Conservation (phyloP, 2,329 filamentous ascomycete genomes). For the Colletotrichum tabaci region DNA sequence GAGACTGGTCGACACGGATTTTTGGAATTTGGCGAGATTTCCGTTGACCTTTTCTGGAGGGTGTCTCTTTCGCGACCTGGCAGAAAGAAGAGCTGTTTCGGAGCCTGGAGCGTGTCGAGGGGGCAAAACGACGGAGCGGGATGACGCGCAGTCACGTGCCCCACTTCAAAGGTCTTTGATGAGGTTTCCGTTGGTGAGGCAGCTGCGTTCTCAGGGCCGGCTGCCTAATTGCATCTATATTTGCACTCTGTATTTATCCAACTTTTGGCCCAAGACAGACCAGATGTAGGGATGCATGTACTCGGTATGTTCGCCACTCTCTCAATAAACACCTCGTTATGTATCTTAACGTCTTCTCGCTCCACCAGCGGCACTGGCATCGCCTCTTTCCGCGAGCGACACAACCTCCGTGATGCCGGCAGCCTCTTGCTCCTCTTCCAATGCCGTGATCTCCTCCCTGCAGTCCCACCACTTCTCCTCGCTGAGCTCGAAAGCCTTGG, state of each 20-base stretch:
- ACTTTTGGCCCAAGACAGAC: not conserved
- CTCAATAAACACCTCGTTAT: not conserved
- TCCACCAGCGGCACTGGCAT: constrained; percentile 66
- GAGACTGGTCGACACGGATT: too few relatives aligned
- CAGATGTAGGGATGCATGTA: too few relatives aligned
- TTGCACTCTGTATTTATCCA: not conserved
- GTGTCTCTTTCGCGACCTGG: not conserved
- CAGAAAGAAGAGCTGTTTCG: not conserved
- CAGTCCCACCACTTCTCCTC: constrained; percentile 99
- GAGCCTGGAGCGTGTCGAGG: constrained; percentile 11
- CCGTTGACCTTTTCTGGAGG: not conserved
- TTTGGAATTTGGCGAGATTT: too few relatives aligned
- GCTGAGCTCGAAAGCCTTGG: constrained; percentile 89
- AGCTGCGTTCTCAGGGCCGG: not conserved
- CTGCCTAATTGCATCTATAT: not conserved
- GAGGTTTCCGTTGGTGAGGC: not conserved
- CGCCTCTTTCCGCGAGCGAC: constrained; percentile 82
- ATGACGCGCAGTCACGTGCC: constrained; percentile 37
- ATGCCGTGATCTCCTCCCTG: constrained; percentile 88
- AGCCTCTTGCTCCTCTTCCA: constrained; percentile 97
- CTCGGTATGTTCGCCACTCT: not conserved
- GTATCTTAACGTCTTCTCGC: constrained; percentile 42
- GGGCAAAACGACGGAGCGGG: constrained; percentile 22
- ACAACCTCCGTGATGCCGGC: constrained; percentile 96
- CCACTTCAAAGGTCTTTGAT: not conserved